These are phyloP conservation scores for Vigna trinervia DNA, from an alignment of 306 rosid genomes.

Conservation along the genomic window DNA sequence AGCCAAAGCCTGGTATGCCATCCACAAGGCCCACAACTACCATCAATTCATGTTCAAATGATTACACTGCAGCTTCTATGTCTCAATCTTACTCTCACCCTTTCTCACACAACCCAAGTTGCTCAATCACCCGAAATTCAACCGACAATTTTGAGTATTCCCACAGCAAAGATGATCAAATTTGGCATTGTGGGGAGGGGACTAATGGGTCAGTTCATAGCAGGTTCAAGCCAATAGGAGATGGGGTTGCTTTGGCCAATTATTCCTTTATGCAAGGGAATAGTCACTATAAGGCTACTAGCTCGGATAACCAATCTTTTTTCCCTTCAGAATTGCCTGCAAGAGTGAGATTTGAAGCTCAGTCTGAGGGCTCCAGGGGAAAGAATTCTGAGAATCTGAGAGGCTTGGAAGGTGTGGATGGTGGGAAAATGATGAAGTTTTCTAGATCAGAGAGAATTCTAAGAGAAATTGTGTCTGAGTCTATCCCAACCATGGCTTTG, in stretches of 20 bases:
- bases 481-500: conserved; percentile 59
- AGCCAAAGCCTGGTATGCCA: conserved; percentile 56
- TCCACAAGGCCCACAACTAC: conserved; percentile 66
- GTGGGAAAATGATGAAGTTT: conserved; percentile 52
- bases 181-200: conserved; percentile 90
- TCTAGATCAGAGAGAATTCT: conserved; percentile 70
- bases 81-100: conserved; percentile 75
- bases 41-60: conserved; percentile 60
- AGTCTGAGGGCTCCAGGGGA: conserved; percentile 71
- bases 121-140: conserved; percentile 79
- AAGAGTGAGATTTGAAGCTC: conserved; percentile 62
- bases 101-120: conserved; percentile 80
- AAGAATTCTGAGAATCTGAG: conserved; percentile 69
- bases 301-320: conserved; percentile 73
- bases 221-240: conserved; percentile 87
- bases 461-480: conserved; percentile 58
- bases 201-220: conserved; percentile 93
- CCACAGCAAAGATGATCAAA: conserved; percentile 71
- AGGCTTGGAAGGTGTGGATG: conserved; percentile 56
- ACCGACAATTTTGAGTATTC: conserved; percentile 75
- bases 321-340: conserved; percentile 85
- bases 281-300: conserved; percentile 56
- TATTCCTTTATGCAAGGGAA: conserved; percentile 67
- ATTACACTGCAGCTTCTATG: conserved; percentile 68
- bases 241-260: conserved; percentile 67